Evolutionary conservation across 805 yeast genomes (phyloP).

Genomic region (Kluyveromyces siamensis): DNA sequence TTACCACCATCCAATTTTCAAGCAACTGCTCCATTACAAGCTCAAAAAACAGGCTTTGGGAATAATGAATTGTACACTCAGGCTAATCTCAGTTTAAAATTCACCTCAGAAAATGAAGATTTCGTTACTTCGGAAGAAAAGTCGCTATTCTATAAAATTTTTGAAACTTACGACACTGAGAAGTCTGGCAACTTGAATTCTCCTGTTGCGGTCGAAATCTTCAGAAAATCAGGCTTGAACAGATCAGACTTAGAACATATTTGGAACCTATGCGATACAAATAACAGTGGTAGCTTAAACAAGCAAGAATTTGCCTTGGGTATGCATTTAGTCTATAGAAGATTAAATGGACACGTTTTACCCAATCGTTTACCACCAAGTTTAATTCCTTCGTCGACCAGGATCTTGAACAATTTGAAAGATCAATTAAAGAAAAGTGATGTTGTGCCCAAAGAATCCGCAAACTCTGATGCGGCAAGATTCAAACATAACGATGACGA

Average conservation of each 20-base stretch:
- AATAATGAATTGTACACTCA: constrained; percentile 33
- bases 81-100: constrained; percentile 26
- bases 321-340: constrained; percentile 90
- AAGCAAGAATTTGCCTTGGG: constrained; percentile 92
- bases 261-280: constrained; percentile 83
- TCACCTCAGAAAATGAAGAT: constrained; percentile 37
- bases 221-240: constrained; percentile 83
- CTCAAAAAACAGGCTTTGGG: constrained; percentile 39
- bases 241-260: constrained; percentile 81
- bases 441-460: constrained; percentile 11
- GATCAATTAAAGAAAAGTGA: constrained; percentile 29
- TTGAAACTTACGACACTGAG: constrained; percentile 74
- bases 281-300: constrained; percentile 74
- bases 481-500: constrained; percentile 71
- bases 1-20: constrained; percentile 37
- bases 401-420: constrained; percentile 66
- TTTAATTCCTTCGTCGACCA: constrained; percentile 77
- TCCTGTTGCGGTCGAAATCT: constrained; percentile 71
- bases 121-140: constrained; percentile 85
- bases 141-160: constrained; percentile 74
- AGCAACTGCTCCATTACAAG: constrained; percentile 29
- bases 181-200: constrained; percentile 69
- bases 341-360: constrained; percentile 79
- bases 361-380: constrained; percentile 83
- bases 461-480: constrained; percentile 31